Evolutionary conservation across 1,284 basidiomycete genomes (phyloP), one percentile per base, ranked within the genome.

Genomic region (Heterobasidion parviporum): DNA sequence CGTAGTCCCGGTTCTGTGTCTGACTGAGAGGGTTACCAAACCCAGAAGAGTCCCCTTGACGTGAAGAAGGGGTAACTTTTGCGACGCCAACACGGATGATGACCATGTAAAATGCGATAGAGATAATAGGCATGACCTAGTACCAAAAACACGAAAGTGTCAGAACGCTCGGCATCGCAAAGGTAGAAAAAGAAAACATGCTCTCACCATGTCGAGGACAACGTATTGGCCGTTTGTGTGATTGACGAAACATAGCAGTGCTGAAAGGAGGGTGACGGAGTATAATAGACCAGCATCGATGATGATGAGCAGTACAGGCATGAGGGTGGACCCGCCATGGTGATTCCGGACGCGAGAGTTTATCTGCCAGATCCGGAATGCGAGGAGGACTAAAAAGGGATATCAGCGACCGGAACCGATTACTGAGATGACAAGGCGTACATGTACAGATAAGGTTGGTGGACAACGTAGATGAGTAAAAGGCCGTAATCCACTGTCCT

Each of bases 261-360:
- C 65, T 16, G 66, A 60, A 50, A 68, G 64, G 54, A 71, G 66
- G 1, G 69, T 64, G 50, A 66, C 57, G 6, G 69, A 68, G 58
- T 71, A 71, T 10, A 72, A 58, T 2, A 63, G 60, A 3, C 66
- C 71, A 16, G 69, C 65, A 61, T 72, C 71, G 54, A 72, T 61
- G 34, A 71, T 61, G 26, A 69, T 65, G 34, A 64, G 63, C 5
- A 70, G 50, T 8, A 71, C 59, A 2, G 66, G 66, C 32, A 59
- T 61, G 36, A 70, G 62, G 12, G 55, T 44, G n/a, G 48, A 15
- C 9, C 62, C 52, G 54, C 59, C 60, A 8, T 54, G 44, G 3
- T 56, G 51, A 18, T 59, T 57, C 43, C 57, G 57, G 6, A 61
- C 63, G 32, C 57, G 54, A 12, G 60, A 56, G 9, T 65, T 63